These are phyloP conservation scores for Botrytis galanthina DNA, from an alignment of 2,329 filamentous ascomycete species.

Conservation along the genomic window DNA sequence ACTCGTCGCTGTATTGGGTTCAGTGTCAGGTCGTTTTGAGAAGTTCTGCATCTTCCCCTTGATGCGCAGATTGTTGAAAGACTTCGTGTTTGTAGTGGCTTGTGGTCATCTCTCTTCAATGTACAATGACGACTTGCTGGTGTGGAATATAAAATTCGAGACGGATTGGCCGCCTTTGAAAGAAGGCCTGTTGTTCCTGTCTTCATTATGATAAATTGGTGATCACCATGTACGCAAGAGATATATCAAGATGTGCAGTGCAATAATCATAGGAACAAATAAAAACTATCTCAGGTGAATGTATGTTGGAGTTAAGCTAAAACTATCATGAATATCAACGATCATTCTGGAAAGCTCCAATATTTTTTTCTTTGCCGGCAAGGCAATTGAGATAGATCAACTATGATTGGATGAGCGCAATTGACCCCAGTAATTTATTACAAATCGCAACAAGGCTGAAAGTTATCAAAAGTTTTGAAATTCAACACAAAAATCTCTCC, in stretches of 20 bases:
- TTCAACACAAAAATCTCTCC: not conserved
- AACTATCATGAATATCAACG: slow-evolving; percentile 13
- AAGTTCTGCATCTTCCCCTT: not conserved
- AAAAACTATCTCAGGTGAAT: slow-evolving; percentile 11
- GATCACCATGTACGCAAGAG: not conserved
- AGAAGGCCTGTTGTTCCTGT: slow-evolving; percentile 36
- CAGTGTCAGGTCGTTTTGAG: not conserved
- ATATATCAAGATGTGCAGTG: not conserved
- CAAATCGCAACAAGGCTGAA: slow-evolving; percentile 17
- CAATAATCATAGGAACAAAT: not conserved
- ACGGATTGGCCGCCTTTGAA: slow-evolving; percentile 35
- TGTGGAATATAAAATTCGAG: slow-evolving; percentile 33
- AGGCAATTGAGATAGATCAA: slow-evolving; percentile 5
- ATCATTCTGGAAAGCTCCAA: slow-evolving; percentile 23
- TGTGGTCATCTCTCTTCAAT: slow-evolving; percentile 26
- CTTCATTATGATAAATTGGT: slow-evolving; percentile 33
- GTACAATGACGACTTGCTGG: slow-evolving; percentile 30
- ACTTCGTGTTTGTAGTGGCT: slow-evolving; percentile 27
- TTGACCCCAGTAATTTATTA: slow-evolving; percentile 2
- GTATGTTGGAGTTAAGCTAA: slow-evolving; percentile 5
- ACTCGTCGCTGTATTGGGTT: slow-evolving; percentile 31
- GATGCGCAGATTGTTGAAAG: slow-evolving; percentile 14
- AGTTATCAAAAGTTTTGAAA: not conserved
- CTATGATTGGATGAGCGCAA: slow-evolving; percentile 14
- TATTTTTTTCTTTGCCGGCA: slow-evolving; percentile 16